Conservation (phyloP, 179 eudicot genomes). For the Dionaea muscipula region DNA sequence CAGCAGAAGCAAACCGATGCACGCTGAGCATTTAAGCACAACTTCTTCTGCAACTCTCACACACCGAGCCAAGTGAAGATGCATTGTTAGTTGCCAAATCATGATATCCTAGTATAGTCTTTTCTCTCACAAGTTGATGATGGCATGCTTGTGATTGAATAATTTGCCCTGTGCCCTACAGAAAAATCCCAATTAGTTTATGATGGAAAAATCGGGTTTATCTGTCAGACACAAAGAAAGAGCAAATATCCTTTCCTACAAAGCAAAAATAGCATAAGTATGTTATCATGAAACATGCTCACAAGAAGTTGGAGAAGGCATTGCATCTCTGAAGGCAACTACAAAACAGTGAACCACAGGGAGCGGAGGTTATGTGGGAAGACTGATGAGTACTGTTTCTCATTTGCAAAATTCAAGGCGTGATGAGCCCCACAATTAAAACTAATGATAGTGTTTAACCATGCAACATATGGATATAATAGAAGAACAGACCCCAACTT, state of each 20-base stretch:
- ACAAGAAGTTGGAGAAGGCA: no score
- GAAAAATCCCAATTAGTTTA: constrained; percentile 9
- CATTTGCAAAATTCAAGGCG: no score
- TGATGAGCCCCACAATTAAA: no score
- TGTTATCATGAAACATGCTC: no score
- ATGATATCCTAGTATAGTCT: constrained; percentile 59
- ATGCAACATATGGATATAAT: neutral
- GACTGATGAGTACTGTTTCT: no score
- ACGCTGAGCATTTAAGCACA: constrained; percentile 9
- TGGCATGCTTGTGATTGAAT: constrained; percentile 40
- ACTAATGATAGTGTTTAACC: no score
- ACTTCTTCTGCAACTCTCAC: constrained; percentile 12
- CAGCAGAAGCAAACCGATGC: constrained; percentile 17
- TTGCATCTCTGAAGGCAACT: no score
- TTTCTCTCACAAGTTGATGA: constrained; percentile 68
- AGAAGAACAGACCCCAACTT: neutral
- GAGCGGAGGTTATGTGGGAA: no score
- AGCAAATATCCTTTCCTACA: neutral
- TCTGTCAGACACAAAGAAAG: no score
- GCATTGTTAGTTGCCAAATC: constrained; percentile 4
- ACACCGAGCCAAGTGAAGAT: constrained; percentile 2
- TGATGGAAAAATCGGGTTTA: neutral
- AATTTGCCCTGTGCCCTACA: constrained; percentile 62
- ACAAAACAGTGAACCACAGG: no score
- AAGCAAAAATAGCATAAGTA: neutral